phyloP scores from a whole-genome alignment of 805 yeast species.

The Clavispora phyllophila region DNA sequence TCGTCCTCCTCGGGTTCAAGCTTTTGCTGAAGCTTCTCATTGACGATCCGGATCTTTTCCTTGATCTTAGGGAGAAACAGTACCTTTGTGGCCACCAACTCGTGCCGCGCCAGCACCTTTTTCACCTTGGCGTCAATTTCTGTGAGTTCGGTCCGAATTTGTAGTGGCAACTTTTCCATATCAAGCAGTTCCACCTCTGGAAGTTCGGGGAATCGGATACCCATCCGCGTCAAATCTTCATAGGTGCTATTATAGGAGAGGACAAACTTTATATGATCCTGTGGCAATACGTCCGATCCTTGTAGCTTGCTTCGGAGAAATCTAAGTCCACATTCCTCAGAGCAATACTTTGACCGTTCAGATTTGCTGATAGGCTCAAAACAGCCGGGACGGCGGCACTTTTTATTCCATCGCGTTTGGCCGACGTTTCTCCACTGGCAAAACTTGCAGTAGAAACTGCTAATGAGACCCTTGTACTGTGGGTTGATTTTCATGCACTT shows the following conservation, averaged over 20 bases:
- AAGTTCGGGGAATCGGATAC: constrained; percentile 40
- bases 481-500: constrained; percentile 60
- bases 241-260: constrained; percentile 18
- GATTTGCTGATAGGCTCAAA: constrained; percentile 43
- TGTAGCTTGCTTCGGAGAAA: constrained; percentile 33
- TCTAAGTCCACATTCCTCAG: constrained; percentile 59
- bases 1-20: constrained; percentile 11
- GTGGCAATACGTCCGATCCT: constrained; percentile 13
- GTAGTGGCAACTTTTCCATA: constrained; percentile 12
- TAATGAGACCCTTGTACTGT: constrained; percentile 50
- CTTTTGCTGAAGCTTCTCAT: constrained; percentile 26
- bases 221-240: constrained; percentile 22
- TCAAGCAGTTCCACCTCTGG: constrained; percentile 25
- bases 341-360: constrained; percentile 65
- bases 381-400: constrained; percentile 63
- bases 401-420: constrained; percentile 64
- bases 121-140: constrained; percentile 5
- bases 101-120: background rate
- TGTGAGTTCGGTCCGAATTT: constrained; percentile 15
- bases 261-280: constrained; percentile 19
- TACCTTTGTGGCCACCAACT: constrained; percentile 11
- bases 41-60: constrained; percentile 32
- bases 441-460: constrained; percentile 65
- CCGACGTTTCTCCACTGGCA: constrained; percentile 56
- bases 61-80: constrained; percentile 25